A percentile compares a stretch with the other conserved stretches of the same genome.
Conservation (phyloP, 768 basidiomycete genomes). For the Phlebiopsis flavidoalba region DNA sequence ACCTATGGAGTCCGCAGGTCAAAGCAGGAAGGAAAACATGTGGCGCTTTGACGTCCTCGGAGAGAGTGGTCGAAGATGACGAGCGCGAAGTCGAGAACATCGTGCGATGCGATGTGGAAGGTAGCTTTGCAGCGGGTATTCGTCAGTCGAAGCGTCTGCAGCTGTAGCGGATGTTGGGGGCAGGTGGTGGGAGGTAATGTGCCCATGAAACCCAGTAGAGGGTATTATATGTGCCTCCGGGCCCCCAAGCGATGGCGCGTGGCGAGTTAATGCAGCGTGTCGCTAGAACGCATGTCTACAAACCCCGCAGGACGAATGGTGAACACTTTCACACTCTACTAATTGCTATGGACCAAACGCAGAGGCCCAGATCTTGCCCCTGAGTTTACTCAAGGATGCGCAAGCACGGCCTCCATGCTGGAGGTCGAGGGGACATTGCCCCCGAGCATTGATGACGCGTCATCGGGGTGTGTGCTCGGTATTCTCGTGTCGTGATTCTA, state of each 20-base stretch:
- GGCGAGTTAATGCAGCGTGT: slow-evolving; percentile 3
- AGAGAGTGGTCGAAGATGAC: slow-evolving; percentile 6
- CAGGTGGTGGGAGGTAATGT: neutral
- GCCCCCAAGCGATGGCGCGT: neutral
- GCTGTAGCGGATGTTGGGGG: neutral
- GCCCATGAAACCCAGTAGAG: too few species aligned
- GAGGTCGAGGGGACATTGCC: neutral
- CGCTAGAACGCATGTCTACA: neutral
- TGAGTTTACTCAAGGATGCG: neutral
- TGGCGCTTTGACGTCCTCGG: slow-evolving; percentile 16
- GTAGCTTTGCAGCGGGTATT: neutral
- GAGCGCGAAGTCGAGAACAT: slow-evolving; percentile 7
- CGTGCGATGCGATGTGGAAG: neutral
- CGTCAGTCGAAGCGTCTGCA: neutral
- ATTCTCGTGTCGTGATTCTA: neutral
- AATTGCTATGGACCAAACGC: neutral
- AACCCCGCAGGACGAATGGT: neutral
- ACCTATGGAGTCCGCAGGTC: slow-evolving; percentile 28
- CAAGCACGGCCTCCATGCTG: neutral
- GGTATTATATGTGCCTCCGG: neutral
- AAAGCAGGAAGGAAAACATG: slow-evolving; percentile 21
- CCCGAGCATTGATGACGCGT: neutral
- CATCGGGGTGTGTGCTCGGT: neutral
- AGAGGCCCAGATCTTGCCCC: neutral
- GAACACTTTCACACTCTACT: neutral